These are phyloP conservation scores for Ormosia emarginata DNA, from an alignment of 306 rosid genomes.

Conservation along the genomic window DNA sequence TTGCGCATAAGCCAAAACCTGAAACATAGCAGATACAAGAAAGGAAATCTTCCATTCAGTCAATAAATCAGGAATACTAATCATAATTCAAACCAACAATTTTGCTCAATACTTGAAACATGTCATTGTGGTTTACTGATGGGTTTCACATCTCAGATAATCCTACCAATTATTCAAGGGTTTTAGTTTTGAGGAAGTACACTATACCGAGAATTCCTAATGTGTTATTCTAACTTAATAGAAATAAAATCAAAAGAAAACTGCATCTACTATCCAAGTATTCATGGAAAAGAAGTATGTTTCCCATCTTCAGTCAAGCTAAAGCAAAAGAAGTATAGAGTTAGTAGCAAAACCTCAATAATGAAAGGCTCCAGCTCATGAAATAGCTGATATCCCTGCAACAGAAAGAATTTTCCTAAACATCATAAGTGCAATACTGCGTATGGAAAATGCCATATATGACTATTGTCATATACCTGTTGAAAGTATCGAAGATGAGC, in stretches of 20 bases:
- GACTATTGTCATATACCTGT: slow-evolving; percentile 47
- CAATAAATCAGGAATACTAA: neutral
- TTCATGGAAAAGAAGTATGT: neutral
- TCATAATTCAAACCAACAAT: neutral
- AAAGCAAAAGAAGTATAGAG: slow-evolving; percentile 1
- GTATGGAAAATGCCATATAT: neutral
- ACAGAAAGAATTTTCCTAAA: slow-evolving; percentile 3
- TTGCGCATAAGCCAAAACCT: slow-evolving; percentile 68
- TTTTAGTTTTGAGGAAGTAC: neutral
- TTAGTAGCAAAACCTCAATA: slow-evolving; percentile 31
- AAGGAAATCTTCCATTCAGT: slow-evolving; percentile 4
- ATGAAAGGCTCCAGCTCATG: slow-evolving; percentile 54
- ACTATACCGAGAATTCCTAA: neutral
- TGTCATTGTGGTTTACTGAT: neutral
- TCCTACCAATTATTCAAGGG: neutral
- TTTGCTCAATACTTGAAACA: neutral
- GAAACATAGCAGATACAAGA: slow-evolving; percentile 22
- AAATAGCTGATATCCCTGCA: slow-evolving; percentile 49
- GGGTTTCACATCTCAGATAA: slow-evolving; percentile 8
- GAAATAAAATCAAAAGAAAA: neutral
- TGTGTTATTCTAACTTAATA: neutral
- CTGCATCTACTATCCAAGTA: neutral
- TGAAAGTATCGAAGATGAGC: slow-evolving; percentile 79
- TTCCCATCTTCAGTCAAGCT: neutral
- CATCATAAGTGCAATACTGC: neutral